Percentiles rank a stretch among this genome's conserved stretches.
Evolutionary conservation across 805 yeast species (phyloP).

Genomic region (Saitoella complicata): DNA sequence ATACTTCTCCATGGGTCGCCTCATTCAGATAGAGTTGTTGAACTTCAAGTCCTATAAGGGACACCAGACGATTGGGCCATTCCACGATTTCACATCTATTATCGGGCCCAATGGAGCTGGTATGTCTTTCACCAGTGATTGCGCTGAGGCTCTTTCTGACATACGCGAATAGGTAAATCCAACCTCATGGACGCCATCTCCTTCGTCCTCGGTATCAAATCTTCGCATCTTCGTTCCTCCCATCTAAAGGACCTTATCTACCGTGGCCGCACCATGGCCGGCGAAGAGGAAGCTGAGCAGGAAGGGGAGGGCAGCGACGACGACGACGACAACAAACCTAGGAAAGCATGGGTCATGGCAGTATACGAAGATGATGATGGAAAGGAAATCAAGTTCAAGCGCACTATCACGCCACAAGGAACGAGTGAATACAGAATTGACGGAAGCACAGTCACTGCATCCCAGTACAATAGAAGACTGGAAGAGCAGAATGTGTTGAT

Average conservation of each 20-base stretch:
- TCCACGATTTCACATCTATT: slow-evolving; percentile 63
- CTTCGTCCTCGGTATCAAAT: slow-evolving; percentile 75
- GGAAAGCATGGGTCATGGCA: slow-evolving; percentile 59
- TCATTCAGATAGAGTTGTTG: slow-evolving; percentile 58
- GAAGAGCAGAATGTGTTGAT: slow-evolving; percentile 68
- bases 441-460: slow-evolving; percentile 40
- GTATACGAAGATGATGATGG: slow-evolving; percentile 49
- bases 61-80: slow-evolving; percentile 33
- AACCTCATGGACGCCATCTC: slow-evolving; percentile 96
- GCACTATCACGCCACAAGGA: slow-evolving; percentile 39
- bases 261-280: slow-evolving; percentile 39
- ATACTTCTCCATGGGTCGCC: slow-evolving; percentile 49
- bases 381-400: slow-evolving; percentile 40
- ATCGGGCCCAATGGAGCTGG: slow-evolving; percentile 98
- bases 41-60: slow-evolving; percentile 91
- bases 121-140: too few species aligned
- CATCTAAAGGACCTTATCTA: slow-evolving; percentile 64
- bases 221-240: slow-evolving; percentile 58
- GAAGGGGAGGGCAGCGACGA: slow-evolving; percentile 13
- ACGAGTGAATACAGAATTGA: slow-evolving; percentile 53
- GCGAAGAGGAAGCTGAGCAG: slow-evolving; percentile 16
- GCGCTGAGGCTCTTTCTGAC: too few species aligned
- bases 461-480: slow-evolving; percentile 48
- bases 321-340: slow-evolving; percentile 10
- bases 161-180: slow-evolving; percentile 39